Percentiles rank a stretch among this genome's conserved stretches.
Evolutionary conservation across 345 rosid species (phyloP).

Genomic region (Arabis alpina): DNA sequence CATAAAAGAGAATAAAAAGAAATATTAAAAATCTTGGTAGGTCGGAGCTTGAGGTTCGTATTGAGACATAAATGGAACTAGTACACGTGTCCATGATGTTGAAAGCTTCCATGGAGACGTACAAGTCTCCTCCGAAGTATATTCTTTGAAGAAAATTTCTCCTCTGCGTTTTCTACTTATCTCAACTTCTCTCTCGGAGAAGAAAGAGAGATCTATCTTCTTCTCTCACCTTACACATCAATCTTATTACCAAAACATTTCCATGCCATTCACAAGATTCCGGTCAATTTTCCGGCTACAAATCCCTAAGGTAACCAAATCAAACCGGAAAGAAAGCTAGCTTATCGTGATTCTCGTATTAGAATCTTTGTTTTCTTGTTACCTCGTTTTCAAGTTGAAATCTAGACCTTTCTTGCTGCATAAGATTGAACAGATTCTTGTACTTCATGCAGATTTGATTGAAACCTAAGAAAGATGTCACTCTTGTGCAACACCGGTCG

Average conservation of each 20-base stretch:
- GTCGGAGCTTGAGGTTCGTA: conserved; percentile 10
- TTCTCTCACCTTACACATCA: neutral
- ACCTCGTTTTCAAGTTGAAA: neutral
- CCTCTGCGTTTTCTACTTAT: conserved; percentile 1
- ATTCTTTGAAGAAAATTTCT: conserved; percentile 29
- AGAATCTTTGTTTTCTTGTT: neutral
- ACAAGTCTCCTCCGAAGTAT: conserved; percentile 30
- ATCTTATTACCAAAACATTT: neutral
- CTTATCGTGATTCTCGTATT: neutral
- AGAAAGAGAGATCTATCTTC: conserved; percentile 23
- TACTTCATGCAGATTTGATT: neutral
- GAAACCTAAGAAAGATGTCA: conserved; percentile 13
- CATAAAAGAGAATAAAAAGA: neutral
- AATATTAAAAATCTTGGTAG: neutral
- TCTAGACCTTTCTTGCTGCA: conserved; percentile 20
- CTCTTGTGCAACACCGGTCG: conserved; percentile 15
- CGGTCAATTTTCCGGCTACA: neutral
- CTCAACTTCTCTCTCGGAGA: conserved; percentile 9
- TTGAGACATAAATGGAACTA: neutral
- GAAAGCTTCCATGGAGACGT: conserved; percentile 23
- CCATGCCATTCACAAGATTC: neutral
- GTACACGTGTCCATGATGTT: conserved; percentile 24
- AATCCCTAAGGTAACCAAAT: neutral
- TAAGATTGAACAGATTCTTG: neutral
- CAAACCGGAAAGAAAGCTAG: neutral